A percentile compares a stretch with the other conserved stretches of the same genome.
Evolutionary conservation across 179 eudicot genomes (phyloP).

Genomic region (Drosera spatulata): DNA sequence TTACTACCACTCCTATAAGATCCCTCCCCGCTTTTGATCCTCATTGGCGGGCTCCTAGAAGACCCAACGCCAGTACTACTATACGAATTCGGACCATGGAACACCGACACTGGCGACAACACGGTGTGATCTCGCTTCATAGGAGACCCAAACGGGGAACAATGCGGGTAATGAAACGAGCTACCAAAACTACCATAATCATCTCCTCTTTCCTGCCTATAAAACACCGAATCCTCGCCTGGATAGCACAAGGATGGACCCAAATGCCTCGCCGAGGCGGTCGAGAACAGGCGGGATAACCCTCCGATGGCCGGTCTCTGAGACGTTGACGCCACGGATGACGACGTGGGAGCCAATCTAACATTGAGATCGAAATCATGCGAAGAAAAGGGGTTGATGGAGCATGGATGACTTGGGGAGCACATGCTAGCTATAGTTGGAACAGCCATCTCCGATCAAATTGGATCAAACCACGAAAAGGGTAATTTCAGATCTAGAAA

Average conservation of each 20-base stretch:
- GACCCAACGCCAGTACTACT: conserved; percentile 26
- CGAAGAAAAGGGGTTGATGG: conserved; percentile 43
- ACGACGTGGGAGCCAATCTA: conserved; percentile 34
- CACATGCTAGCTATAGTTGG: conserved; percentile 67
- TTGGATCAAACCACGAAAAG: background rate
- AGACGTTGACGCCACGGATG: conserved; percentile 41
- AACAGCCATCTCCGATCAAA: conserved; percentile 43
- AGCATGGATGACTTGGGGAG: conserved; percentile 39
- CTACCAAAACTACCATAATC: conserved; percentile 29
- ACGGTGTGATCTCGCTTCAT: conserved; percentile 46
- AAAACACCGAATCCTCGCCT: conserved; percentile 20
- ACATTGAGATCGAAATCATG: conserved; percentile 51
- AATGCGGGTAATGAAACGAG: conserved; percentile 38
- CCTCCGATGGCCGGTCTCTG: conserved; percentile 51
- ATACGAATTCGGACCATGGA: conserved; percentile 51
- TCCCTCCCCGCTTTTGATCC: conserved; percentile 26
- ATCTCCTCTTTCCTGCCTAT: conserved; percentile 35
- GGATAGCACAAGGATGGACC: conserved; percentile 24
- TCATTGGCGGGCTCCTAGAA: conserved; percentile 34
- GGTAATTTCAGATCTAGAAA: no score
- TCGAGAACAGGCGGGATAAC: conserved; percentile 42
- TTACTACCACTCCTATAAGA: conserved; percentile 16
- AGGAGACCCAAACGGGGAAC: conserved; percentile 31
- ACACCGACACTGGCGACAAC: conserved; percentile 51
- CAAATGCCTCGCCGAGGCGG: conserved; percentile 24